Evolutionary conservation across 73 alveolate species (phyloP).

Genomic region (Paramecium bursaria): DNA sequence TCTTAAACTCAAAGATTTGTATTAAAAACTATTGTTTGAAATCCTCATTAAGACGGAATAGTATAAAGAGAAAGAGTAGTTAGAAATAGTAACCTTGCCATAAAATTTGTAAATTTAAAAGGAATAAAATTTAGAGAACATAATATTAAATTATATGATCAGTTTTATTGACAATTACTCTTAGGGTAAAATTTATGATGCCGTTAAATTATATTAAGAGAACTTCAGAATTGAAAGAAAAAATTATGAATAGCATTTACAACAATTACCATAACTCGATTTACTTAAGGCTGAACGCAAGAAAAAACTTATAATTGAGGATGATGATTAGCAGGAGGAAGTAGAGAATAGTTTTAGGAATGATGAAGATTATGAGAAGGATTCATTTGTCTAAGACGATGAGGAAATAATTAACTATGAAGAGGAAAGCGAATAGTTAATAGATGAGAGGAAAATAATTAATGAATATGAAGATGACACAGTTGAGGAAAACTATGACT

Average conservation of each 20-base stretch:
- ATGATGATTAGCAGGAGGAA: slow-evolving; percentile 51
- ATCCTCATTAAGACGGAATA: background rate
- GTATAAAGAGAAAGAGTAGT: background rate
- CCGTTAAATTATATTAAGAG: background rate
- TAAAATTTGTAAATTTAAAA: background rate
- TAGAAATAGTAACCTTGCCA: background rate
- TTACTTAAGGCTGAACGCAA: background rate
- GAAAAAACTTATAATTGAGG: slow-evolving; percentile 19
- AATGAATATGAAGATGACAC: slow-evolving; percentile 12
- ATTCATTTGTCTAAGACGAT: slow-evolving; percentile 52
- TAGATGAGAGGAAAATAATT: background rate
- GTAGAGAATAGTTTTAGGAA: background rate
- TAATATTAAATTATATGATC: background rate
- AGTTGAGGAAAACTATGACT: background rate
- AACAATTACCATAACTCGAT: background rate
- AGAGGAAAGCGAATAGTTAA: slow-evolving; percentile 36
- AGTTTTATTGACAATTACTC: background rate
- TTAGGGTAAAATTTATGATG: slow-evolving; percentile 36
- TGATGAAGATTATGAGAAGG: slow-evolving; percentile 46
- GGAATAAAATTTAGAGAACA: background rate
- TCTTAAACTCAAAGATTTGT: background rate
- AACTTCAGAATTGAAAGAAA: slow-evolving; percentile 51
- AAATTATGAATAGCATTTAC: slow-evolving; percentile 18
- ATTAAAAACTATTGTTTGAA: slow-evolving; percentile 14
- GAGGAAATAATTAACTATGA: slow-evolving; percentile 13